These are phyloP conservation scores for Leishmania lainsoni DNA, from an alignment of 208 protist species.

Conservation along the genomic window DNA sequence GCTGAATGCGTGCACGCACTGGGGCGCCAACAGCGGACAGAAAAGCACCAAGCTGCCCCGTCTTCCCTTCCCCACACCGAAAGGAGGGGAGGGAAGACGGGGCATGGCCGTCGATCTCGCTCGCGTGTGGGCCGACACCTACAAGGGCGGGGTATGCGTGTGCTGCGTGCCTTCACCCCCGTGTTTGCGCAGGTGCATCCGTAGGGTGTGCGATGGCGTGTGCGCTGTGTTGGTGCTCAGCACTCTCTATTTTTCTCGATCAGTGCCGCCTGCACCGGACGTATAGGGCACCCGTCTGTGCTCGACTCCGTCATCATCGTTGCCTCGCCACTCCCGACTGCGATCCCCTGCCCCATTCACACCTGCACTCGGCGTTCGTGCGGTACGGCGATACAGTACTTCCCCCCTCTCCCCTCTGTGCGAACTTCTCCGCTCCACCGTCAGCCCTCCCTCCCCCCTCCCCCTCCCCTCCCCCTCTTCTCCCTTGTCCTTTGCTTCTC, in stretches of 20 bases:
- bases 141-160: neutral
- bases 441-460: neutral
- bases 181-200: neutral
- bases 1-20: neutral
- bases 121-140: neutral
- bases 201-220: neutral
- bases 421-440: neutral
- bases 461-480: neutral
- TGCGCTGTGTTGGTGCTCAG: no score
- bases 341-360: no score
- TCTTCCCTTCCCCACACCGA: no score
- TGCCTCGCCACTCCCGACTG: no score
- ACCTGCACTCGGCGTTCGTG: neutral
- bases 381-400: neutral
- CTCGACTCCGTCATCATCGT: no score
- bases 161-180: neutral
- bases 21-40: no score
- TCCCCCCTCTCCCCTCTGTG: neutral
- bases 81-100: neutral
- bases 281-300: no score
- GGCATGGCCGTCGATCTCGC: neutral
- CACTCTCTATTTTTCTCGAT: no score
- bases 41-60: no score
- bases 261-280: no score
- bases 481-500: neutral